Evolutionary conservation across 495 filamentous ascomycete species (phyloP).

Genomic region (Aspergillus sclerotioniger): DNA sequence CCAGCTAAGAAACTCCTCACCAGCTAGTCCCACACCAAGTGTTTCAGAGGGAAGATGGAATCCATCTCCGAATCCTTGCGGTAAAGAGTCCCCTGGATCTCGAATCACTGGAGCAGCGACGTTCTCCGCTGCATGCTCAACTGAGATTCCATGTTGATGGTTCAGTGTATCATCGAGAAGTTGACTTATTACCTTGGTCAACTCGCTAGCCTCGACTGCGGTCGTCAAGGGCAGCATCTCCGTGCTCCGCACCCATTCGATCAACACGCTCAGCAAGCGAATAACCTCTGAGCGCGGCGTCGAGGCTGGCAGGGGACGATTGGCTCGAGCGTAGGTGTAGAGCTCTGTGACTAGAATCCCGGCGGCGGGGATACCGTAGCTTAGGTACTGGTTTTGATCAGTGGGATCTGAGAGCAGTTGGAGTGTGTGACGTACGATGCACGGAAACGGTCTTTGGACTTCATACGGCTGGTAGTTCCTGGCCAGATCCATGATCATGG

Average conservation of each 20-base stretch:
- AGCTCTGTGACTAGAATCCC: slow-evolving; percentile 17
- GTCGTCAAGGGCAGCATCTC: not conserved
- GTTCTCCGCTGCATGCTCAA: not conserved
- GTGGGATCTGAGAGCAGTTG: not conserved
- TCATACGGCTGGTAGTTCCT: slow-evolving; percentile 4
- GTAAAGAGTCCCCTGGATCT: not conserved
- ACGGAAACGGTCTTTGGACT: slow-evolving; percentile 10
- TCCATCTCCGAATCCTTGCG: not conserved
- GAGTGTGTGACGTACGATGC: slow-evolving; percentile 4
- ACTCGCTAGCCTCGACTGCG: slow-evolving; percentile 1
- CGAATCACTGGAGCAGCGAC: not conserved
- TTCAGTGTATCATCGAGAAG: slow-evolving; percentile 15
- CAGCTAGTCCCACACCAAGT: not conserved
- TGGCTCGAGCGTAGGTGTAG: slow-evolving; percentile 8
- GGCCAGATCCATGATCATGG: slow-evolving; percentile 27
- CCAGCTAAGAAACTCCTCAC: slow-evolving; percentile 9
- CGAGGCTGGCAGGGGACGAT: slow-evolving; percentile 5
- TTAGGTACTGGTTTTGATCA: not conserved
- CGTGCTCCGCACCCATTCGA: slow-evolving; percentile 13
- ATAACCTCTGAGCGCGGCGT: slow-evolving; percentile 14
- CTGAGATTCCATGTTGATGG: not conserved
- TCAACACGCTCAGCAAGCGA: slow-evolving; percentile 10
- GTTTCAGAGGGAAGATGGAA: not conserved
- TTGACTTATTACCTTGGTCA: slow-evolving; percentile 7
- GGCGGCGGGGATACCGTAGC: slow-evolving; percentile 13